phyloP scores from a whole-genome alignment of 345 rosid species.

The Angophora floribunda region DNA sequence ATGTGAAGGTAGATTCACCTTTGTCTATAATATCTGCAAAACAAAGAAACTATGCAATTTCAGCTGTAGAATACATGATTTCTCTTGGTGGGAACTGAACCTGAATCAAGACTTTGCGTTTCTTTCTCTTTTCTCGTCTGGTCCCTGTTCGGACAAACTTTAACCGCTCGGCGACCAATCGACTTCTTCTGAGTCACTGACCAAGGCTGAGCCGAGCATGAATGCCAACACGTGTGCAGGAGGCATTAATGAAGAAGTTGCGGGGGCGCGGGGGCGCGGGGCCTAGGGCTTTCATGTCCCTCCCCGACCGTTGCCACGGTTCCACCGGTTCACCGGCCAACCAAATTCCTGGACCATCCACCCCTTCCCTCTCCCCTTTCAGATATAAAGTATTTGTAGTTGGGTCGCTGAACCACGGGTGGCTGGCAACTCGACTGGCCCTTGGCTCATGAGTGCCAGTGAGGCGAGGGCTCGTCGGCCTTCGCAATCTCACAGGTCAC shows the following conservation, averaged over 20 bases:
- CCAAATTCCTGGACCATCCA: neutral
- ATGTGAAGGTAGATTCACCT: neutral
- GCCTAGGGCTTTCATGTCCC: neutral
- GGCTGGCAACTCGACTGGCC: neutral
- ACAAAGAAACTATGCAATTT: neutral
- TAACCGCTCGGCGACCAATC: neutral
- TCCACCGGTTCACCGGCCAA: neutral
- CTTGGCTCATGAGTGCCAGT: neutral
- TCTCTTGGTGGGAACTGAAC: neutral
- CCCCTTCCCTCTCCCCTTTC: neutral
- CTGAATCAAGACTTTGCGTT: neutral
- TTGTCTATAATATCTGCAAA: neutral
- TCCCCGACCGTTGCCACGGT: neutral
- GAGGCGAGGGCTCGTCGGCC: neutral
- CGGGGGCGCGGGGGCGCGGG: neutral
- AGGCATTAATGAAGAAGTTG: neutral
- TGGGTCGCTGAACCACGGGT: neutral
- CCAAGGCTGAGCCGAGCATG: neutral
- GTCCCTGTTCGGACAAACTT: neutral
- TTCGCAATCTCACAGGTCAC: neutral
- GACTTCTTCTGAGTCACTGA: neutral
- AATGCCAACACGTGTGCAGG: neutral
- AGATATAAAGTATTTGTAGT: neutral
- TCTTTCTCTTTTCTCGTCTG: neutral
- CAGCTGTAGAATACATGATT: neutral